Evolutionary conservation across 176 grass and related monocot genomes (phyloP).

Genomic region (Hsuehochloa calcarea): DNA sequence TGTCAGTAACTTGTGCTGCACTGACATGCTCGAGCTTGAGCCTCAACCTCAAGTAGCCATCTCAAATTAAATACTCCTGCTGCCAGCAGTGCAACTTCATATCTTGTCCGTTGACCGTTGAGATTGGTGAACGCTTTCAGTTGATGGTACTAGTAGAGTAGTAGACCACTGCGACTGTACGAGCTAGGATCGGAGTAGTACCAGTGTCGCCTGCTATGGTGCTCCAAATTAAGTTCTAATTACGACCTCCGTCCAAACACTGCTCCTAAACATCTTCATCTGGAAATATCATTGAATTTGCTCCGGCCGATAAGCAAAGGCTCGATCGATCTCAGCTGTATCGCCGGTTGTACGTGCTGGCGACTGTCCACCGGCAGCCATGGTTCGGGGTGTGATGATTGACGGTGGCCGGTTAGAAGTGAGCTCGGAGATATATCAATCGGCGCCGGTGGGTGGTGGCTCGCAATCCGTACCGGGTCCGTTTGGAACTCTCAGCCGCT

Average conservation of each 20-base stretch:
- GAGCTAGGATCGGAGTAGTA: not conserved
- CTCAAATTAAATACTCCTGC: not conserved
- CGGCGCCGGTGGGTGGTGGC: not conserved
- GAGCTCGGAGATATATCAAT: too few relatives aligned
- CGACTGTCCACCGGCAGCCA: not conserved
- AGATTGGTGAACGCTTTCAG: not conserved
- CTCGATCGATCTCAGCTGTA: not conserved
- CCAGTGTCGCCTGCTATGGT: not conserved
- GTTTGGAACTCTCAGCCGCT: not conserved
- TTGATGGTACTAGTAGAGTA: not conserved
- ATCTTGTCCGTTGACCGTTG: not conserved
- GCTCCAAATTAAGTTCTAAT: too few relatives aligned
- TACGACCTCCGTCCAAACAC: not conserved
- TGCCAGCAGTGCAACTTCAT: not conserved
- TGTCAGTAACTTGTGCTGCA: not conserved
- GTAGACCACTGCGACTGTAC: not conserved
- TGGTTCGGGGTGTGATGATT: not conserved
- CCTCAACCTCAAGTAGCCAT: not conserved
- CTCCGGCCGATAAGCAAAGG: not conserved
- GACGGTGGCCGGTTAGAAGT: not conserved
- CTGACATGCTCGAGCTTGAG: not conserved
- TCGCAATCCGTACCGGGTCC: not conserved
- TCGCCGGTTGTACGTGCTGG: not conserved
- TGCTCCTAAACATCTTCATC: not conserved
- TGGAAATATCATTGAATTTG: not conserved